These are phyloP conservation scores for Neoboletus subvelutipes DNA, from an alignment of 768 basidiomycete species.

Conservation along the genomic window DNA sequence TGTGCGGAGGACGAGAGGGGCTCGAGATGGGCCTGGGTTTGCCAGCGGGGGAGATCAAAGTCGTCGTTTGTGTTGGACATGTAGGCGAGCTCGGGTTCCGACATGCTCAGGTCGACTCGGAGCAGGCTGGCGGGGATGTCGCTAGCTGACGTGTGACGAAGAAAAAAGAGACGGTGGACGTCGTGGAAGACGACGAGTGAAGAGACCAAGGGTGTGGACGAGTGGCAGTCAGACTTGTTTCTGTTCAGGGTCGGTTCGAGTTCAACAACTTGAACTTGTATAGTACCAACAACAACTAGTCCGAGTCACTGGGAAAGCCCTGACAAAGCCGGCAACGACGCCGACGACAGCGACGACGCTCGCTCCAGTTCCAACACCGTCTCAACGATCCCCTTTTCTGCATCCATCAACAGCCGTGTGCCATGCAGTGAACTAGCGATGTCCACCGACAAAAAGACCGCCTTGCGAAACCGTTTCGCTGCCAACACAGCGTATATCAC, in stretches of 20 bases:
- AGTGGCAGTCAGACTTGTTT: neutral
- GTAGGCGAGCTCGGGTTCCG: conserved; percentile 72
- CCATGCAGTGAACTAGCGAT: conserved; percentile 49
- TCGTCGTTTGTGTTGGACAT: conserved; percentile 78
- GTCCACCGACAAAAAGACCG: conserved; percentile 76
- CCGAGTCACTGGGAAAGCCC: neutral
- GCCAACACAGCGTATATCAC: conserved; percentile 2
- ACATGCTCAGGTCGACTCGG: conserved; percentile 44
- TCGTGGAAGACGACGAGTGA: conserved; percentile 17
- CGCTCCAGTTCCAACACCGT: conserved; percentile 41
- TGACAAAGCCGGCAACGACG: neutral
- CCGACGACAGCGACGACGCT: neutral
- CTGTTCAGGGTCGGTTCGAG: conserved; percentile 34
- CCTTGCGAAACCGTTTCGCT: conserved; percentile 65
- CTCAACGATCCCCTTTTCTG: conserved; percentile 60
- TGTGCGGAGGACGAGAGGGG: conserved; percentile 58
- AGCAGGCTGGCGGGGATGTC: neutral
- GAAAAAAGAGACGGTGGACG: conserved; percentile 5
- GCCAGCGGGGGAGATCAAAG: conserved; percentile 69
- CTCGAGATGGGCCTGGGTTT: conserved; percentile 45
- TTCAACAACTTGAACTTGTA: no score
- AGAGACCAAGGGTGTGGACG: neutral
- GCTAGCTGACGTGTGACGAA: neutral
- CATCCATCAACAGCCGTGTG: conserved; percentile 47
- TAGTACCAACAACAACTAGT: neutral